Evolutionary conservation across 495 filamentous ascomycete species (phyloP), one percentile per base, ranked within the genome.

Genomic region (Talaromyces trachyspermus): DNA sequence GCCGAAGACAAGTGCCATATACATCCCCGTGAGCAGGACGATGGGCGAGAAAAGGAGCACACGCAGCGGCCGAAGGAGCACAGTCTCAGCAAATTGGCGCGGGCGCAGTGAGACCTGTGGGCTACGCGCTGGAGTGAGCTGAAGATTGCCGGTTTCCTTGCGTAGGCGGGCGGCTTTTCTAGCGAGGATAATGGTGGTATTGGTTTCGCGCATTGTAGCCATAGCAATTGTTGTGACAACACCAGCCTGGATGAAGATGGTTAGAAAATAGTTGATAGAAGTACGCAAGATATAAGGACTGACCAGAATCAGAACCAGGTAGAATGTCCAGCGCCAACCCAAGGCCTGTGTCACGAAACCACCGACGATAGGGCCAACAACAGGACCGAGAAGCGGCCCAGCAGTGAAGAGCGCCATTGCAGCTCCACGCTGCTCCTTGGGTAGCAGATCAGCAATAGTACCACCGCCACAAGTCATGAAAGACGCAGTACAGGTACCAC

Each of bases 301-400:
- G 4, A 46, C 43, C 20, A 46, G 12, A 5, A 12, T 59, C 15
- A 33, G 61, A 59, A 46, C 26, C 9, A 63, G 59, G 60, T 69
- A 70, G 49, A 80, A 80, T 1, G 71, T 64, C 79, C 79, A 83
- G 9, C 77, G 56, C 79, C 79, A 83, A 4, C 52, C 53, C 12
- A 49, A 55, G 12, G 42, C 43, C 4, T 62, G 51, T 15, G 58
- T 55, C 2, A 65, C 54, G 19, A 57, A 59, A 1, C 53, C 50
- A 0, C 61, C 61, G 0, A 50, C 55, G 5, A 62, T 62, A 0
- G 61, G 59, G 7, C 60, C 63, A 49, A 57, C 14, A 3, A 61
- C 51, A 8, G 52, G 52, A 11, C 53, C 72, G 65, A 2, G 48
- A 2, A 74, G 54, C 14, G 72, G 67, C 5, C 73, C 72, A 18